Base-by-base conservation (phyloP, 148 eudicot genomes). In the Vaccinium darrowii region DNA sequence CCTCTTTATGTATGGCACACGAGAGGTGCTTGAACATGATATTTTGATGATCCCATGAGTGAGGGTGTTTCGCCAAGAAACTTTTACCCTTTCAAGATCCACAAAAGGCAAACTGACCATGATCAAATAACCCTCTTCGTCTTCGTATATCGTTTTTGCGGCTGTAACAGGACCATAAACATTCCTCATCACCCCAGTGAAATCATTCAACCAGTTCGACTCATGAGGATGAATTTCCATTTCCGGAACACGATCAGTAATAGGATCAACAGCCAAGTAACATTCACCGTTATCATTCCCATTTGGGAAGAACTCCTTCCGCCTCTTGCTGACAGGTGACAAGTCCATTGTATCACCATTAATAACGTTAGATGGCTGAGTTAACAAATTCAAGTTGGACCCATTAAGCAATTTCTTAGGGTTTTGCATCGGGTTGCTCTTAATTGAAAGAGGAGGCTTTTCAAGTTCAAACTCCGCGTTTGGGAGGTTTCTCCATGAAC, bases 91-190 rank as follows among this genome's bases (percentile, higher is more conserved):
- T 43, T 87, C 88, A 39, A 83, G 92, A 87, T 90, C 92, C 21
- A 91, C 91, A 81, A 90, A 90, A 7, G 93, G 93, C 86, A 91
- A 84, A 84, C 93, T 90, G 52, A 91, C 74, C 50, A 91, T 43
- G 53, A 91, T 86, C 71, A 91, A 77, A 73, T 90, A 91, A 78
- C 91, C 89, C 69, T 78, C 81, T 82, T 91, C 89, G 54, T 91
- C 93, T 85, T 91, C 93, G 27, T 91, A 91, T 8, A 89, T 89
- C 30, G 92, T 80, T 85, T 91, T 90, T 15, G 92, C 90, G 85
- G 90, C 93, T 50, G 93, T 90, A 30, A 91, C 93, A 12, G 93
- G 93, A 33, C 93, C 93, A 82, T 86, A 86, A 60, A 81, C 89
- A 50, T 84, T 88, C 81, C 87, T 90, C 87, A 91, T 79, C 65